Conservation (phyloP, 139 green algal species). For the Dunaliella primolecta region DNA sequence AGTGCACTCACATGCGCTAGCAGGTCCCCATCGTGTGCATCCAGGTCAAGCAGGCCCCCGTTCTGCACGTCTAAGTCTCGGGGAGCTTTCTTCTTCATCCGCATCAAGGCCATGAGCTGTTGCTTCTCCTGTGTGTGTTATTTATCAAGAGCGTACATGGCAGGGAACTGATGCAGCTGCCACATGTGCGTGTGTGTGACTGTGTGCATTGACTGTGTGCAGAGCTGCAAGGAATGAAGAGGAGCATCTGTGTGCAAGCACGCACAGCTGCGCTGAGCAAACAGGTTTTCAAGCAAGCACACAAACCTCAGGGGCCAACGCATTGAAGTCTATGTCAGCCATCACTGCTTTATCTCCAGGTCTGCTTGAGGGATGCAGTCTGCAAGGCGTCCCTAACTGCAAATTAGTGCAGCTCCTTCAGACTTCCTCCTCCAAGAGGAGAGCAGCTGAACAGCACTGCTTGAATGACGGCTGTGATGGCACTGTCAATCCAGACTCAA, state of each 20-base stretch:
- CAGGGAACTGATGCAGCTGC: no score
- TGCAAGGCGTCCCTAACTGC: no score
- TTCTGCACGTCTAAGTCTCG: conserved; percentile 2
- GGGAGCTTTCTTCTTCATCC: conserved; percentile 21
- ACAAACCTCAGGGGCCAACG: neutral
- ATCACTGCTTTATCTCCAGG: no score
- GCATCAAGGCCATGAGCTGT: conserved; percentile 69
- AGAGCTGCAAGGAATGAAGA: no score
- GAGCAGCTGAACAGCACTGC: no score
- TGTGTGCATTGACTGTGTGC: no score
- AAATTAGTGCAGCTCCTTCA: no score
- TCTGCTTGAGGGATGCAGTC: neutral
- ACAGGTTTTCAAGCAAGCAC: no score
- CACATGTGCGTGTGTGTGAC: neutral
- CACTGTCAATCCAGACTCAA: no score
- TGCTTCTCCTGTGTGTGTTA: conserved; percentile 64
- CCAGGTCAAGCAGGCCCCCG: conserved; percentile 70
- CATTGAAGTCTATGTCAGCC: neutral
- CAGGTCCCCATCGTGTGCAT: conserved; percentile 70
- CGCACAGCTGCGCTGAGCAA: no score
- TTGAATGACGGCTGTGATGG: no score
- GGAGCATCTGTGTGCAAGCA: neutral
- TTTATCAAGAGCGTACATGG: neutral
- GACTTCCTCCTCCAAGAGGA: no score
- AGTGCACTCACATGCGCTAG: conserved; percentile 42